phyloP scores from a whole-genome alignment of 164 flowering plant species.

The Magnolia changhungtana region DNA sequence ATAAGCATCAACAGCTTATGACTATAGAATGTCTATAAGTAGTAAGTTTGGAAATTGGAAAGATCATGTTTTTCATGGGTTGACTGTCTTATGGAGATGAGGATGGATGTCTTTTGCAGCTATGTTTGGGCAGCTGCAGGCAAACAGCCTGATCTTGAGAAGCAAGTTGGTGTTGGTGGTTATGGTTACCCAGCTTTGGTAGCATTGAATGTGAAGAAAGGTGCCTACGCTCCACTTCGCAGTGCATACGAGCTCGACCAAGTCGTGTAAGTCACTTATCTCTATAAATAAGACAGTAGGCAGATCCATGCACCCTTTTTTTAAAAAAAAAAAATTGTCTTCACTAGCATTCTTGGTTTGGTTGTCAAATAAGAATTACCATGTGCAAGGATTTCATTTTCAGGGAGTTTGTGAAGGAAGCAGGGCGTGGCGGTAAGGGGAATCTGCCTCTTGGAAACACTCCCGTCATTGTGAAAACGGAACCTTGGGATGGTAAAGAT shows the following conservation, averaged over 20 bases:
- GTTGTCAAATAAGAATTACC: neutral
- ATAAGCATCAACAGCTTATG: no score
- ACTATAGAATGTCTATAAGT: no score
- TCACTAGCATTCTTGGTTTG: neutral
- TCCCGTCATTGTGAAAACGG: constrained; percentile 59
- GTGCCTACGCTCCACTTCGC: constrained; percentile 82
- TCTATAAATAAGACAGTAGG: no score
- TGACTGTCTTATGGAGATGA: neutral
- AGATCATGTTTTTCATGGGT: neutral
- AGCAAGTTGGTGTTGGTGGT: constrained; percentile 90
- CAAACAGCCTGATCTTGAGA: constrained; percentile 89
- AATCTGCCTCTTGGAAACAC: constrained; percentile 57
- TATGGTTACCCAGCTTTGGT: constrained; percentile 97
- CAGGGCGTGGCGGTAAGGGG: constrained; percentile 88
- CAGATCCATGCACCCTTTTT: neutral
- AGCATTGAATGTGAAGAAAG: constrained; percentile 82
- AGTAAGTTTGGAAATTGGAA: neutral
- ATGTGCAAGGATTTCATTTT: constrained; percentile 12
- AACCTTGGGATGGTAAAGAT: constrained; percentile 98
- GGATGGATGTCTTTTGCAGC: constrained; percentile 43
- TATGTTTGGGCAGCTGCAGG: constrained; percentile 94
- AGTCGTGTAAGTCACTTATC: constrained; percentile 47
- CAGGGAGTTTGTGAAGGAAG: constrained; percentile 91
- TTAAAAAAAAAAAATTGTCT: no score
- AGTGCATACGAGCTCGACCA: constrained; percentile 89